Conservation (phyloP, 164 flowering plant genomes). For the Protea cynaroides region DNA sequence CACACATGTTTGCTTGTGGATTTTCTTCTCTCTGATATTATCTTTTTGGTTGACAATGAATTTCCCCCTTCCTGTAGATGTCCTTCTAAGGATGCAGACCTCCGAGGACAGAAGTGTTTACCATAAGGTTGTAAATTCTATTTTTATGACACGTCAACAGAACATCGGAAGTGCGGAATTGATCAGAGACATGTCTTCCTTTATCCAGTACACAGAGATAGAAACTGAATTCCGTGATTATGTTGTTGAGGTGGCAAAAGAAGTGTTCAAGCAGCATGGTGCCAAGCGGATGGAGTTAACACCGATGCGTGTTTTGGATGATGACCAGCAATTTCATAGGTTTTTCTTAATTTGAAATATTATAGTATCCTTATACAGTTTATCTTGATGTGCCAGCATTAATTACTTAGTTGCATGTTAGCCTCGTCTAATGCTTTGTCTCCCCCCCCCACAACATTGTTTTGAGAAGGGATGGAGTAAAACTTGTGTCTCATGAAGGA, state of each 20-base stretch:
- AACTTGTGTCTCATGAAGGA: slow-evolving; percentile 76
- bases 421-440: slow-evolving; percentile 3
- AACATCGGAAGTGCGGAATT: slow-evolving; percentile 32
- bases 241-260: slow-evolving; percentile 50
- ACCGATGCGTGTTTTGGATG: slow-evolving; percentile 59
- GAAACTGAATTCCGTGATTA: slow-evolving; percentile 59
- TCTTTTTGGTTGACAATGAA: background rate
- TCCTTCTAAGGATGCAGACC: slow-evolving; percentile 63
- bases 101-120: slow-evolving; percentile 75
- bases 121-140: slow-evolving; percentile 71
- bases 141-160: slow-evolving; percentile 53
- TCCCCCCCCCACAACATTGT: background rate
- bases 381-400: slow-evolving; percentile 1
- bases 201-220: slow-evolving; percentile 45
- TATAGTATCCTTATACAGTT: background rate
- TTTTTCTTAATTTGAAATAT: slow-evolving; percentile 17
- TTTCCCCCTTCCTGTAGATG: slow-evolving; percentile 35
- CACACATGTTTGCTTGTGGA: too few species aligned
- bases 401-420: background rate
- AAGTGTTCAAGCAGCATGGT: slow-evolving; percentile 64
- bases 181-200: slow-evolving; percentile 30
- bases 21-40: too few species aligned
- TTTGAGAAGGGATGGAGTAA: slow-evolving; percentile 61
- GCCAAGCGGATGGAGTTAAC: slow-evolving; percentile 73
- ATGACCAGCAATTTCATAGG: slow-evolving; percentile 48